Conservation (phyloP, 208 protist genomes). For the Wallacemonas sp. region DNA sequence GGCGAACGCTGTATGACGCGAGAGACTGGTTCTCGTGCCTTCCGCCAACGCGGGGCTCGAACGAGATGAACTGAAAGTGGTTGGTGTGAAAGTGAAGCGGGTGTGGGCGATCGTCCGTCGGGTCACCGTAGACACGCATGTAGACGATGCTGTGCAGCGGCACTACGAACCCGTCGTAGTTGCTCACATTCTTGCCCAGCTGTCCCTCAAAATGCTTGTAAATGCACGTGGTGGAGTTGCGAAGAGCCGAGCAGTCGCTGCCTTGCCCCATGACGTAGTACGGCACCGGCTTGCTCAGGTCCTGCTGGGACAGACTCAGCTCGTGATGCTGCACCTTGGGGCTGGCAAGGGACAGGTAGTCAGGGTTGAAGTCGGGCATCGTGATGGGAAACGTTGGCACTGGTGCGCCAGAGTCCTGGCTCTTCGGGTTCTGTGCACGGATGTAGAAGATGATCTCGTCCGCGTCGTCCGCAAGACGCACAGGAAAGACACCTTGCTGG, state of each 20-base stretch:
- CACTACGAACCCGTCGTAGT: conserved; percentile 72
- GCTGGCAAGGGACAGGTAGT: conserved; percentile 46
- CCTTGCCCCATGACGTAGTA: conserved; percentile 81
- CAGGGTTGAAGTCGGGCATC: conserved; percentile 35
- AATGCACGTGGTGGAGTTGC: conserved; percentile 56
- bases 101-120: conserved; percentile 66
- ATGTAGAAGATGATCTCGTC: conserved; percentile 64
- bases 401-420: background rate
- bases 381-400: conserved; percentile 40
- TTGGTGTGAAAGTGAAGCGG: conserved; percentile 89
- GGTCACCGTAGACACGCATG: conserved; percentile 71
- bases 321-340: conserved; percentile 29
- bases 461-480: conserved; percentile 32
- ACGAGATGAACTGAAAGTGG: conserved; percentile 81
- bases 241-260: conserved; percentile 56
- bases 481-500: conserved; percentile 39
- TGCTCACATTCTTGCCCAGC: conserved; percentile 21
- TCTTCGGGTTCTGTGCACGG: conserved; percentile 16
- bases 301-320: conserved; percentile 71
- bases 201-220: conserved; percentile 73
- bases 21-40: conserved; percentile 75
- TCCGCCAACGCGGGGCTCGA: conserved; percentile 66
- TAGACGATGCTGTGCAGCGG: conserved; percentile 61
- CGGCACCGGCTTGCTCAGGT: conserved; percentile 28
- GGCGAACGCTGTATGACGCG: conserved; percentile 58